Evolutionary conservation across 78 protist species (phyloP).

Genomic region (Chrysochromulina parva): DNA sequence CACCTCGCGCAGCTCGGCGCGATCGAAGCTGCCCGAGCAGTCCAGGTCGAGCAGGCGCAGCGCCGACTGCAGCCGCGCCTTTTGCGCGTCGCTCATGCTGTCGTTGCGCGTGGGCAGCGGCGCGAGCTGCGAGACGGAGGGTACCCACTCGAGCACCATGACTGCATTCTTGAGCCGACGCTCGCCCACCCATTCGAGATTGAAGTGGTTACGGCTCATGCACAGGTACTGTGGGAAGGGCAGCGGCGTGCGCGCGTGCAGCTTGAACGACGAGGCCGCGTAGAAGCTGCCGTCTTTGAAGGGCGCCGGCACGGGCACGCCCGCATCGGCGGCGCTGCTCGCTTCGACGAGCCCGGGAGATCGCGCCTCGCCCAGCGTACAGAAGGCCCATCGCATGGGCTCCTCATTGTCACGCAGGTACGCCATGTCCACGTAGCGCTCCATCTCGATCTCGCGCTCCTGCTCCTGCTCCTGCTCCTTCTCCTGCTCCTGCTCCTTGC

Average conservation of each 20-base stretch:
- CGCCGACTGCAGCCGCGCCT: neutral
- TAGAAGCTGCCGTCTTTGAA: neutral
- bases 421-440: constrained; percentile 31
- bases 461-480: constrained; percentile 52
- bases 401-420: constrained; percentile 31
- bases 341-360: too few species aligned
- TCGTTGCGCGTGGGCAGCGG: neutral
- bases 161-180: constrained; percentile 62
- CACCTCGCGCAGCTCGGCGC: neutral
- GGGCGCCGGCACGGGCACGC: neutral
- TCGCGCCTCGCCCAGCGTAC: neutral
- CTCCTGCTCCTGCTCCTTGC: constrained; percentile 52
- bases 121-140: neutral
- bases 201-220: constrained; percentile 49
- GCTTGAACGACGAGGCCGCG: constrained; percentile 10
- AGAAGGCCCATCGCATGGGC: constrained; percentile 21
- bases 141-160: constrained; percentile 60
- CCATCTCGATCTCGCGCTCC: constrained; percentile 56
- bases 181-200: constrained; percentile 52
- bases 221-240: constrained; percentile 32
- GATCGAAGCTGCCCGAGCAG: neutral
- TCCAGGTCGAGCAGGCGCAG: neutral
- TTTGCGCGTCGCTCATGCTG: neutral
- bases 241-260: neutral
- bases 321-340: neutral